Conservation (phyloP, 1,139 yeast species). For the Pichia sp. region DNA sequence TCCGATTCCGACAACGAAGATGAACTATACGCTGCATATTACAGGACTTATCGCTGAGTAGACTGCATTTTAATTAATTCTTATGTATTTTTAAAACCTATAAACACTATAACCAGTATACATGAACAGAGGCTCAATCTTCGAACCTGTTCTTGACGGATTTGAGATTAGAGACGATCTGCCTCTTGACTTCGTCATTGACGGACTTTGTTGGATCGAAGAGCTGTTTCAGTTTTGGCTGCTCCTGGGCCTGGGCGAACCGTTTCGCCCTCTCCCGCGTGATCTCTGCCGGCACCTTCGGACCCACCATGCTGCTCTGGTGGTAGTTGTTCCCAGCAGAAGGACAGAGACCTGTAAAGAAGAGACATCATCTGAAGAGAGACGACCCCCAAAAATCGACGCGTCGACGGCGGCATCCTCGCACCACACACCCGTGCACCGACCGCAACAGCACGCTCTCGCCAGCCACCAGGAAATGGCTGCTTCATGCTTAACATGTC, state of each 20-base stretch:
- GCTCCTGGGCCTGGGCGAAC: neutral
- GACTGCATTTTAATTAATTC: neutral
- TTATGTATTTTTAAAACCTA: neutral
- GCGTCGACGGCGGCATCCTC: too few species aligned
- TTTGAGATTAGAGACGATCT: constrained; percentile 23
- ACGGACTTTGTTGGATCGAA: constrained; percentile 25
- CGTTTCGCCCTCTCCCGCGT: neutral
- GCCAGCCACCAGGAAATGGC: neutral
- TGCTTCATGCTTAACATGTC: neutral
- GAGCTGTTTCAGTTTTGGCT: constrained; percentile 19
- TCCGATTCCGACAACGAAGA: too few species aligned
- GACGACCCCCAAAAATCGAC: too few species aligned
- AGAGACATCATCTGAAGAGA: too few species aligned
- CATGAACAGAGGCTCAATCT: too few species aligned
- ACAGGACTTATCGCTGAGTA: too few species aligned
- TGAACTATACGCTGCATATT: too few species aligned
- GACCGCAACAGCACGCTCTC: neutral
- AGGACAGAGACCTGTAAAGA: neutral
- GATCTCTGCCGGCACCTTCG: neutral
- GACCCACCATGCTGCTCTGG: neutral
- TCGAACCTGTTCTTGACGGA: constrained; percentile 22
- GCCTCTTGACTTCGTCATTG: constrained; percentile 26
- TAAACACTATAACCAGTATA: too few species aligned
- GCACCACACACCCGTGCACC: constrained; percentile 7
- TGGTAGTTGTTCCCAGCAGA: neutral